Base-by-base conservation (phyloP, 2,329 filamentous ascomycete genomes). In the Verticillium zaregamsianum region DNA sequence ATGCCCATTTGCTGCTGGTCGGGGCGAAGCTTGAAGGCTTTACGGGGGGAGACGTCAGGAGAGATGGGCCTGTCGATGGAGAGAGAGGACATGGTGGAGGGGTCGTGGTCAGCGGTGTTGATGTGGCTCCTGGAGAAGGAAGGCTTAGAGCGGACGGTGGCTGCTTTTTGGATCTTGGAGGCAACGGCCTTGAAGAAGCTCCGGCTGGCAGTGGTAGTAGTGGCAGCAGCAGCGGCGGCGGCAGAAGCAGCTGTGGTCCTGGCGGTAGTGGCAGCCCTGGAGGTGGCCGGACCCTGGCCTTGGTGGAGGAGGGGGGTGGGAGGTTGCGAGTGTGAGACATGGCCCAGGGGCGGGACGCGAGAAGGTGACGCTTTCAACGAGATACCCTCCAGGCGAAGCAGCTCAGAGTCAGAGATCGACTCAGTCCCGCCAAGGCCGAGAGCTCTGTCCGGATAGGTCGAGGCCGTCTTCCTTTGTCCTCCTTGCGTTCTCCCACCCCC, bases 361-460 rank as follows among this genome's bases (percentile, higher is more conserved):
- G 62, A 64, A 57, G 64, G 64, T 62, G 64, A 66, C 63, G 64
- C 63, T 66, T 75, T 74, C 31, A 81, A 66, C n/a, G 78, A 78
- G 64, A 82, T 81, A n/a, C 76, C 76, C 65, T 81, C 78, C 3
- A 82, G 72, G 33, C 75, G 72, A 9, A 79, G 73, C n/a, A 82
- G 71, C 66, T 81, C 79, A 40, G 78, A 77, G 64, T 82, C 79
- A 3, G 79, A 81, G 70, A 82, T 78, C 62, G 77, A 79, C 61
- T 66, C 58, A 25, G 61, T n/a, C 55, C 54, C 63, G 32, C 59
- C 64, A 54, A 61, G n/a, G 59, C 59, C 58, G 55, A 60, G 35
- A 60, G 63, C 59, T 59, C 63, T 52, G 37, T 58, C 64, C 63
- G 64, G 64, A 66, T 66, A 63, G 61, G 64, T 60, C 58, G 61